These are phyloP conservation scores for Fusarium avenaceum DNA, from an alignment of 2,329 filamentous ascomycete genomes.

Conservation along the genomic window DNA sequence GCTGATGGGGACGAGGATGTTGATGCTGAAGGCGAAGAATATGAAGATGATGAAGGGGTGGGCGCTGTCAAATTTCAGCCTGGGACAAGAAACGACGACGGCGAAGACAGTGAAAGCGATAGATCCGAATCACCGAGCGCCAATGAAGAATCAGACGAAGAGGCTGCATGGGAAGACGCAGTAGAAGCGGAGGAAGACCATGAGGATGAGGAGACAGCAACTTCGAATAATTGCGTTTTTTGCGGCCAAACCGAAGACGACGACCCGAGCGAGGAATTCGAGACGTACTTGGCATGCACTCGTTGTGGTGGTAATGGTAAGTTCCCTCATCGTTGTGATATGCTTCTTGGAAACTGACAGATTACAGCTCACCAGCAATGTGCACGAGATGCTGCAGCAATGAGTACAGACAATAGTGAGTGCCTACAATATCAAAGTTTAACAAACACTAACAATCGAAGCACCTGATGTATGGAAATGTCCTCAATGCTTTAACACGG, in stretches of 20 bases:
- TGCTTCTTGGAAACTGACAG: constrained; percentile 54
- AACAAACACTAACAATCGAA: constrained; percentile 45
- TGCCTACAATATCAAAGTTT: not conserved
- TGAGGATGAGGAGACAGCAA: constrained; percentile 63
- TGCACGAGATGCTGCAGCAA: constrained; percentile 73
- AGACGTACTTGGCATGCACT: constrained; percentile 81
- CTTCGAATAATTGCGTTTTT: constrained; percentile 71
- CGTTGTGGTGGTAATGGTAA: constrained; percentile 86
- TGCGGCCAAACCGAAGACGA: constrained; percentile 87
- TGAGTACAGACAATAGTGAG: constrained; percentile 54
- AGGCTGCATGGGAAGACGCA: constrained; percentile 66
- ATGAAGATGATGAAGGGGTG: constrained; percentile 67
- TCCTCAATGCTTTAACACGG: constrained; percentile 60
- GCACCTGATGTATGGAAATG: constrained; percentile 65
- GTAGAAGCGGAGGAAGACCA: constrained; percentile 71
- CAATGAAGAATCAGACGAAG: constrained; percentile 64
- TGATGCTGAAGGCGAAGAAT: constrained; percentile 49
- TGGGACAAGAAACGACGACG: constrained; percentile 63
- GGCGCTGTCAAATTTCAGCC: constrained; percentile 69
- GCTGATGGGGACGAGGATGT: constrained; percentile 58
- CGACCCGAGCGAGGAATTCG: constrained; percentile 84
- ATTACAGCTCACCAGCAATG: constrained; percentile 90
- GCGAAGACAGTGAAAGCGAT: constrained; percentile 63
- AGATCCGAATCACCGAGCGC: constrained; percentile 62
- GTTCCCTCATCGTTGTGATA: constrained; percentile 55